Evolutionary conservation across 208 protist species (phyloP).

Genomic region (Blastocrithidia nonstop): DNA sequence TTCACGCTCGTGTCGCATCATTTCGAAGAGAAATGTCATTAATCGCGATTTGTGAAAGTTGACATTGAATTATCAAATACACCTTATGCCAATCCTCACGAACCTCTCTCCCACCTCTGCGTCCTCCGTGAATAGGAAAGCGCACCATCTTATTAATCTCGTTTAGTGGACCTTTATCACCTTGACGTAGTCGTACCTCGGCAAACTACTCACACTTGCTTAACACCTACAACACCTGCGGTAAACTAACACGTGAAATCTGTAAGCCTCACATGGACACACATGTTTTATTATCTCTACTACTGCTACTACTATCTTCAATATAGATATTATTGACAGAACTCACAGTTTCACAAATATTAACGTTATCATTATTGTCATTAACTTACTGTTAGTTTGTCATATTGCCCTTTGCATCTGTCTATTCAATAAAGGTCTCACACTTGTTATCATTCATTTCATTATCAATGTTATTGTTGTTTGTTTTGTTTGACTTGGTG

Average conservation of each 20-base stretch:
- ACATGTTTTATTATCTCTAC: too few species aligned
- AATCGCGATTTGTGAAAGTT: conserved; percentile 32
- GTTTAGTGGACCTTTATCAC: conserved; percentile 66
- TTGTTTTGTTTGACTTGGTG: neutral
- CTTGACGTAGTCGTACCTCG: conserved; percentile 62
- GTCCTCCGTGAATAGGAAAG: conserved; percentile 23
- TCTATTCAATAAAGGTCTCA: too few species aligned
- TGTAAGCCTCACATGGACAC: too few species aligned
- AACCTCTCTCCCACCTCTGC: conserved; percentile 38
- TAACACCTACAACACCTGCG: conserved; percentile 27
- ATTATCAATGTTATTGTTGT: neutral
- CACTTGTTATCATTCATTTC: too few species aligned
- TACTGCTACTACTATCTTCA: too few species aligned
- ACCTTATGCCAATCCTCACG: conserved; percentile 83
- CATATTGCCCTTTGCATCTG: too few species aligned
- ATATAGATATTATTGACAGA: too few species aligned
- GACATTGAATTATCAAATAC: conserved; percentile 65
- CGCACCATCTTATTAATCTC: conserved; percentile 56
- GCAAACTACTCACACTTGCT: conserved; percentile 49
- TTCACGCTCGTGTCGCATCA: conserved; percentile 52
- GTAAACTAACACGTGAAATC: conserved; percentile 5
- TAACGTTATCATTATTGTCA: too few species aligned
- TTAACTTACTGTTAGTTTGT: too few species aligned
- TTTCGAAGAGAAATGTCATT: conserved; percentile 62
- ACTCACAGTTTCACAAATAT: too few species aligned